These are phyloP conservation scores for Ogataea pignaliae DNA, from an alignment of 805 yeast genomes.

Conservation along the genomic window DNA sequence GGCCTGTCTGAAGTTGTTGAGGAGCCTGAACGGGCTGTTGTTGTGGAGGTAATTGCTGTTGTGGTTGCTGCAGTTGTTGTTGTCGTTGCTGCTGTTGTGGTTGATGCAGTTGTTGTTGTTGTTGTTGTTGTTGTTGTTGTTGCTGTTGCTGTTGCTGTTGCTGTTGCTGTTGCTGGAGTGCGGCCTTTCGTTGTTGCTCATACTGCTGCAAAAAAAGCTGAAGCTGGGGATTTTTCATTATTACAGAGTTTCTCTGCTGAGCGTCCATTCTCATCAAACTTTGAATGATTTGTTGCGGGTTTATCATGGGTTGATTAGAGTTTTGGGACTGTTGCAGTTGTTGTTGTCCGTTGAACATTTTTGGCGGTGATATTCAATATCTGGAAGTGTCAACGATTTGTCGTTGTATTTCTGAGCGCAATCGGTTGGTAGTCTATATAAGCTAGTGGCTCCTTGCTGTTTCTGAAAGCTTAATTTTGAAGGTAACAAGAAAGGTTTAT, in stretches of 20 bases:
- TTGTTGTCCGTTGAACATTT: conserved; percentile 8
- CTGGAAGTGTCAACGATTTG: no score
- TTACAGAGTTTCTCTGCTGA: conserved; percentile 29
- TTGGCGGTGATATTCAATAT: no score
- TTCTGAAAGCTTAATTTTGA: background rate
- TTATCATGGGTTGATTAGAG: conserved; percentile 13
- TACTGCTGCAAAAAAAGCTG: conserved; percentile 30
- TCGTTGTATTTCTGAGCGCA: no score
- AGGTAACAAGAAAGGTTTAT: background rate
- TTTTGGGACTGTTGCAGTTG: conserved; percentile 8
- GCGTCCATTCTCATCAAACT: conserved; percentile 33
- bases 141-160: conserved; percentile 31
- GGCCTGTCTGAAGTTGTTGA: conserved; percentile 15
- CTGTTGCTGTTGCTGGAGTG: conserved; percentile 19
- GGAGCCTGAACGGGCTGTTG: conserved; percentile 11
- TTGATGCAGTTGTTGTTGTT: conserved; percentile 6
- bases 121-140: conserved; percentile 8
- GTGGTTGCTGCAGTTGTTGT: conserved; percentile 4
- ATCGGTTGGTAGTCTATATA: no score
- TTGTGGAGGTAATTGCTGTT: conserved; percentile 8
- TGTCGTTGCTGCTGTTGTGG: conserved; percentile 8
- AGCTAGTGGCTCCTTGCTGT: background rate
- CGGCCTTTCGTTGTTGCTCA: conserved; percentile 30
- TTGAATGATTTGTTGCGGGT: conserved; percentile 28
- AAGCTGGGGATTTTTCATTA: conserved; percentile 32